These are phyloP conservation scores for Fraxinus albicans DNA, from an alignment of 305 asterid genomes.

Conservation along the genomic window DNA sequence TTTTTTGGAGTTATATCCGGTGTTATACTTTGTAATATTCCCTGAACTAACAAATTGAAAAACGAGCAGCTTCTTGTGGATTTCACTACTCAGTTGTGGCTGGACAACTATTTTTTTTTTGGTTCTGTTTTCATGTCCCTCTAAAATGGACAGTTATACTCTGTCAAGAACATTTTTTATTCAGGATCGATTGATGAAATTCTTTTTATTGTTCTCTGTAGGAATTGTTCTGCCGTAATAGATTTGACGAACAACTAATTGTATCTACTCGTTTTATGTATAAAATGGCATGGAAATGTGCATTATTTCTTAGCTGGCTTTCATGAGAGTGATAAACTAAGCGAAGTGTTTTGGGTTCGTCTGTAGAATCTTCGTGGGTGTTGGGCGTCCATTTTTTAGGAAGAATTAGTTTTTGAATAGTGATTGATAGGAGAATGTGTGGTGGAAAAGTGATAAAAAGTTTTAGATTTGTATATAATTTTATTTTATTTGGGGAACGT, in stretches of 20 bases:
- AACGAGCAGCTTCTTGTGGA: slow-evolving; percentile 15
- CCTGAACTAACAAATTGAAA: slow-evolving; percentile 22
- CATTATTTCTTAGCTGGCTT: neutral
- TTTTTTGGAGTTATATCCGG: slow-evolving; percentile 4
- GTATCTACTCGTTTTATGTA: neutral
- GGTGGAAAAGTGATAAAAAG: too few relatives aligned
- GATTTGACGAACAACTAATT: neutral
- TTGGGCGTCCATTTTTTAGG: too few relatives aligned
- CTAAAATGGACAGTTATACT: neutral
- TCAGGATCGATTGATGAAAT: slow-evolving; percentile 1
- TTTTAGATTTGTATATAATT: too few relatives aligned
- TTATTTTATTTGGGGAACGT: too few relatives aligned
- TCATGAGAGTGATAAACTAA: neutral
- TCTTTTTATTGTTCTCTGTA: neutral
- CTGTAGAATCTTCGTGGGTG: neutral
- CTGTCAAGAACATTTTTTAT: neutral
- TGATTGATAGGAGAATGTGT: too few relatives aligned
- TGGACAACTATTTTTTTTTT: neutral
- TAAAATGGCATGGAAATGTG: neutral
- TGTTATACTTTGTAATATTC: slow-evolving; percentile 27
- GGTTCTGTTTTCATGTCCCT: neutral
- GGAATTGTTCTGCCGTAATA: neutral
- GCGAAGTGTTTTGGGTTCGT: neutral
- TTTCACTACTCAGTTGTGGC: neutral
- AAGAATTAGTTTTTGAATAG: too few relatives aligned